Percentiles rank a stretch among this genome's conserved stretches.
These are phyloP conservation scores for Simplicillium sp. DNA, from an alignment of 2,329 filamentous ascomycete species.

Conservation along the genomic window DNA sequence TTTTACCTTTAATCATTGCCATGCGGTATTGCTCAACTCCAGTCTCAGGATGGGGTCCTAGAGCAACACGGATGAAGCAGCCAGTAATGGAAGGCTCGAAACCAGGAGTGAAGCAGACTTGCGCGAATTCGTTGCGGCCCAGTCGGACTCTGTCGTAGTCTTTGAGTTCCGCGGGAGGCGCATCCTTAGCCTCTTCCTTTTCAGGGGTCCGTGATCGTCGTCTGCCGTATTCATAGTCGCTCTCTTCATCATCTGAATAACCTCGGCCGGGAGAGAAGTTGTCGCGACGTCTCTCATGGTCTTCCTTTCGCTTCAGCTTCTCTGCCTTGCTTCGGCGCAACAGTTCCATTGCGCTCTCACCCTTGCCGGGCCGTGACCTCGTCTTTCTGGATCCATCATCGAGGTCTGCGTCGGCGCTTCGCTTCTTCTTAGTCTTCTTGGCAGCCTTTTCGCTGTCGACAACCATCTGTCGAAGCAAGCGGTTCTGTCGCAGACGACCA, in stretches of 20 bases:
- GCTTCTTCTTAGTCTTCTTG: constrained; percentile 52
- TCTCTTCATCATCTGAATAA: constrained; percentile 51
- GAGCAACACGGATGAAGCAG: constrained; percentile 76
- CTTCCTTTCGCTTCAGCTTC: constrained; percentile 40
- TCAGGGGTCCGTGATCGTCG: constrained; percentile 43
- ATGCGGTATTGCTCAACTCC: constrained; percentile 77
- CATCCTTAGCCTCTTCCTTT: constrained; percentile 58
- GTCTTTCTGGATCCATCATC: constrained; percentile 69
- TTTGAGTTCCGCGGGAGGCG: constrained; percentile 63
- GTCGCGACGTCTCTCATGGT: constrained; percentile 53
- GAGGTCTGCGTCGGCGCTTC: constrained; percentile 73
- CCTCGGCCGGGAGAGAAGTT: constrained; percentile 26
- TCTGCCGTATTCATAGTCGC: constrained; percentile 70
- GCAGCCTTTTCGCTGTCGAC: constrained; percentile 54
- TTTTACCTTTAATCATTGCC: constrained; percentile 72
- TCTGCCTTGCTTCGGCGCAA: constrained; percentile 53
- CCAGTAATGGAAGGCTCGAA: constrained; percentile 76
- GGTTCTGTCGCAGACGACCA: constrained; percentile 72
- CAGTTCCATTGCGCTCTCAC: constrained; percentile 60
- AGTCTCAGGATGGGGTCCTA: constrained; percentile 66
- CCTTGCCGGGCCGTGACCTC: constrained; percentile 50
- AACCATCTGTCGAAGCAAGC: constrained; percentile 70
- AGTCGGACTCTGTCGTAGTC: constrained; percentile 80
- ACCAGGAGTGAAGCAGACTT: constrained; percentile 86
- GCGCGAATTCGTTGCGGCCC: constrained; percentile 75